Base-by-base conservation (phyloP, 2,329 filamentous ascomycete genomes). In the Curvularia sp. region DNA sequence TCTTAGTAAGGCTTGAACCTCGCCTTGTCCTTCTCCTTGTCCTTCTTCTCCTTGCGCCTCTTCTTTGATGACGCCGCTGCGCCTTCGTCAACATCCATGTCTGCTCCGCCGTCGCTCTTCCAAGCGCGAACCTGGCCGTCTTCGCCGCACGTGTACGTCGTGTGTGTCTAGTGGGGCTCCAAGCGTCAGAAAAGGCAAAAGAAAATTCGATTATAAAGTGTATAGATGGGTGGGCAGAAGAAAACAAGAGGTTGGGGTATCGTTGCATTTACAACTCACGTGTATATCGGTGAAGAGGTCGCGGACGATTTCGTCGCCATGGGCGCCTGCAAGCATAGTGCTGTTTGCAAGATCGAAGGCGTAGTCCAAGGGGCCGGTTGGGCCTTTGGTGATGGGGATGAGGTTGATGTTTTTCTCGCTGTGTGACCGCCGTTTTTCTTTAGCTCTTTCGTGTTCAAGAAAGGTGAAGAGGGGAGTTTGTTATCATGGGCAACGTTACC, bases 141-240 rank as follows among this genome's bases (percentile, higher is more conserved):
- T 68, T 83, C 81, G n/a, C 81, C 81, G 60, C 79, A 81, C 13
- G 77, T 82, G 60, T 79, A 79, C n/a, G 78, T 75, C 25, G 69
- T 76, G 18, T 65, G 62, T 19, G 67, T 72, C 73, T 76, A 47
- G 38, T 2, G 23, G n/a, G n/a, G n/a, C 34, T 42, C 10, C 9
- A 21, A 21, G 30, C 19, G 12, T 36, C 19, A 13, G 42, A 19
- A 9, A 28, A n/a, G 12, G 15, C 9, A 27, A 5, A 9, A 13
- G 4, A 13, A 9, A n/a, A n/a, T n/a, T n/a, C n/a, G n/a, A n/a
- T n/a, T n/a, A n/a, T n/a, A n/a, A n/a, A n/a, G n/a, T n/a, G n/a
- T n/a, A n/a, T n/a, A n/a, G n/a, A n/a, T n/a, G n/a, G n/a, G n/a
- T n/a, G n/a, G n/a, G n/a, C n/a, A n/a, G 38, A 34, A 21, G 23